phyloP scores from a whole-genome alignment of 1,284 basidiomycete genomes.

The Mycosarcoma maydis region DNA sequence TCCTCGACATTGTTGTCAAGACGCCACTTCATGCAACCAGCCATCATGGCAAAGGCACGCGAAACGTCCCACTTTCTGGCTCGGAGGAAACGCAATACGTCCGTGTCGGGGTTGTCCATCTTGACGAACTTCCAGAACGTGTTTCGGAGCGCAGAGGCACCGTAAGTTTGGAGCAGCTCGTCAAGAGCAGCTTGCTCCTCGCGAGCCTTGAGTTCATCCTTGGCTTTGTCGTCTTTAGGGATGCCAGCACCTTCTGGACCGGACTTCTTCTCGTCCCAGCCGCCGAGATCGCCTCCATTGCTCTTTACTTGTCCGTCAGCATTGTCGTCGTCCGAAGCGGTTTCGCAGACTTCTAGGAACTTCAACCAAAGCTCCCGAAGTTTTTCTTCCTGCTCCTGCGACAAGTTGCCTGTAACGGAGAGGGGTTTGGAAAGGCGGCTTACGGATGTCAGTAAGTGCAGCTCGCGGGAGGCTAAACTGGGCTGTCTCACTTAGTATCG shows the following conservation, averaged over 20 bases:
- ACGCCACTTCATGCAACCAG: conserved; percentile 63
- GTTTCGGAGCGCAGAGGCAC: conserved; percentile 63
- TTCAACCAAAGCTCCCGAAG: conserved; percentile 65
- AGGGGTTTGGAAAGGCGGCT: no score
- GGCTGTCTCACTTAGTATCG: neutral
- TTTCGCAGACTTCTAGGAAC: conserved; percentile 49
- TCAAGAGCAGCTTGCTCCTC: conserved; percentile 66
- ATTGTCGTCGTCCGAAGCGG: conserved; percentile 41
- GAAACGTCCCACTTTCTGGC: conserved; percentile 67
- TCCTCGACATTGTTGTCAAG: conserved; percentile 65
- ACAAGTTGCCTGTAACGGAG: conserved; percentile 59
- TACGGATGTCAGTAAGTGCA: neutral
- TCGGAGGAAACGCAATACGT: conserved; percentile 67
- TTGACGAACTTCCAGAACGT: conserved; percentile 67
- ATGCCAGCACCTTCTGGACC: conserved; percentile 54
- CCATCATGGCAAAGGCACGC: conserved; percentile 68
- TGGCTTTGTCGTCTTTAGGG: conserved; percentile 63
- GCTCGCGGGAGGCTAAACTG: neutral
- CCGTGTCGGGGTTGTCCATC: conserved; percentile 61
- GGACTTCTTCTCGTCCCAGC: conserved; percentile 47
- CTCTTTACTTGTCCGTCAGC: conserved; percentile 13
- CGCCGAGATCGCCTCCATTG: conserved; percentile 26
- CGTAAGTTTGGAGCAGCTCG: conserved; percentile 66
- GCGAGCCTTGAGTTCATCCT: conserved; percentile 62
- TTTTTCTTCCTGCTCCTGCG: conserved; percentile 58